These are phyloP conservation scores for Chenopodium album DNA, from an alignment of 148 eudicot genomes.

Conservation along the genomic window DNA sequence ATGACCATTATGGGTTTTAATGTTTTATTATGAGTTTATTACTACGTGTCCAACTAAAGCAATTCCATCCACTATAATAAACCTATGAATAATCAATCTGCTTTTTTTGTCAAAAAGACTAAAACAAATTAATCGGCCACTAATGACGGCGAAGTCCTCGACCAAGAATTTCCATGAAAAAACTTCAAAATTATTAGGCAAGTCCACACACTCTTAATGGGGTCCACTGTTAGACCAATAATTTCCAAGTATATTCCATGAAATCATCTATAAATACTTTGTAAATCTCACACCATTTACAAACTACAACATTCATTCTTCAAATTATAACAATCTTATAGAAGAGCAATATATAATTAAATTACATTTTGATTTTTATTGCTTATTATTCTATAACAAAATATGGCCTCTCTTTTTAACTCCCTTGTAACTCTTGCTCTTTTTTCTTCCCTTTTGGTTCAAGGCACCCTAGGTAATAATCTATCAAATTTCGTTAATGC, in stretches of 20 bases:
- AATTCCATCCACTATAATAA: too few relatives aligned
- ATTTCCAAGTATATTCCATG: not conserved
- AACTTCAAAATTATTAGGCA: too few relatives aligned
- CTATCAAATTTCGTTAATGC: not conserved
- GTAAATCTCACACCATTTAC: not conserved
- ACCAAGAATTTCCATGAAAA: not conserved
- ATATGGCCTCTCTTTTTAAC: constrained; percentile 18
- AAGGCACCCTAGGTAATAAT: constrained; percentile 24
- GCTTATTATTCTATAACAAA: not conserved
- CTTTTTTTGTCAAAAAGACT: not conserved
- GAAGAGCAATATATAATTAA: not conserved
- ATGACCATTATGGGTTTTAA: too few relatives aligned
- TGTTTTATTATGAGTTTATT: too few relatives aligned
- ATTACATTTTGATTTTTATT: not conserved
- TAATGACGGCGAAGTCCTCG: constrained; percentile 5
- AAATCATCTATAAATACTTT: constrained; percentile 8
- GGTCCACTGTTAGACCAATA: not conserved
- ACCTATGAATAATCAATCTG: too few relatives aligned
- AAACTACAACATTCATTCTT: not conserved
- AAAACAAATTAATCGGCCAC: not conserved
- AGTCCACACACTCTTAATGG: not conserved
- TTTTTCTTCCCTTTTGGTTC: constrained; percentile 14
- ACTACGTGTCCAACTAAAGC: too few relatives aligned
- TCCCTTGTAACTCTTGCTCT: constrained; percentile 8
- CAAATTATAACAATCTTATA: not conserved